Conservation (phyloP, 108 stramenopile genomes). For the Conticribra weissflogii region DNA sequence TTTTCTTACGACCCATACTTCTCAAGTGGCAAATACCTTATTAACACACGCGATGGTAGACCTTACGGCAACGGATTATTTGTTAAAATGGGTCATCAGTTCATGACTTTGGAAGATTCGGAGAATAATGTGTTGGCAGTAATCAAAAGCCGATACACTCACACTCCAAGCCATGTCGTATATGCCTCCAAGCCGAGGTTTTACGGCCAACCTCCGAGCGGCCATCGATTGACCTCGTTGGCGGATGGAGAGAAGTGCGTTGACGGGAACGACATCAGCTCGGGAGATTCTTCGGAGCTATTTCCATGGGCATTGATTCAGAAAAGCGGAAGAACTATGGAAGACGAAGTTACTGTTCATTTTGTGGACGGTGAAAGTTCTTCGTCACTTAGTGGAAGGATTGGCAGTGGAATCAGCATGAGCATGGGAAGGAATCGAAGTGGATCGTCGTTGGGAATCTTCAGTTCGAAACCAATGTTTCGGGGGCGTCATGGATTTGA, state of each 20-base stretch:
- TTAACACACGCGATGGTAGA: constrained; percentile 13
- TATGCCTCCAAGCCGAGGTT: constrained; percentile 36
- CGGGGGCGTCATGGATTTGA: constrained; percentile 37
- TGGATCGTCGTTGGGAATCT: constrained; percentile 18
- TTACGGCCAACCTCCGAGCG: constrained; percentile 31
- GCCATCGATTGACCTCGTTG: constrained; percentile 18
- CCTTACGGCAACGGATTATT: constrained; percentile 40
- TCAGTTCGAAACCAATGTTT: constrained; percentile 20
- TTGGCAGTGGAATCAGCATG: neutral
- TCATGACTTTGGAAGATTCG: constrained; percentile 43
- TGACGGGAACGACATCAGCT: constrained; percentile 1
- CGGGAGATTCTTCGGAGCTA: constrained; percentile 13
- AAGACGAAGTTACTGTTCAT: constrained; percentile 29
- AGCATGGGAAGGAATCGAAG: neutral
- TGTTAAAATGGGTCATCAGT: constrained; percentile 23
- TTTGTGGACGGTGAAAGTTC: constrained; percentile 9
- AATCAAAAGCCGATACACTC: constrained; percentile 39
- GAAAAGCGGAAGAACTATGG: constrained; percentile 39
- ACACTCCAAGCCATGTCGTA: constrained; percentile 22
- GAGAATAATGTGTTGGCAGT: constrained; percentile 25
- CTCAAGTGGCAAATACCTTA: constrained; percentile 23
- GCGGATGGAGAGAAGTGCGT: neutral
- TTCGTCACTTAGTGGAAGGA: neutral
- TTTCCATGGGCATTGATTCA: constrained; percentile 53
- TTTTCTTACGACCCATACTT: constrained; percentile 49